Conservation (phyloP, 169 alveolate genomes). For the Eimeria necatrix region DNA sequence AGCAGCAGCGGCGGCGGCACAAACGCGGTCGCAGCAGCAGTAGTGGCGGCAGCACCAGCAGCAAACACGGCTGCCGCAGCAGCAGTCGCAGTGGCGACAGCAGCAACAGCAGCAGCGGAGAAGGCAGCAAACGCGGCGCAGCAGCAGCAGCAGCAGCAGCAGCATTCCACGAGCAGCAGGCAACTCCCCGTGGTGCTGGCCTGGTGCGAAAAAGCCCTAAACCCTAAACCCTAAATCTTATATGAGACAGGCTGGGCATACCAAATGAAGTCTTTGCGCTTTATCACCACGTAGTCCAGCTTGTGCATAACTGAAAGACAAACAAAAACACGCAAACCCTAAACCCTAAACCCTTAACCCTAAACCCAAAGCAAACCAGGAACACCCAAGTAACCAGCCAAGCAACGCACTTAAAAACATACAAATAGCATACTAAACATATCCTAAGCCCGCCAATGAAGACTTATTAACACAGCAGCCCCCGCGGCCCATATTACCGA, state of each 20-base stretch:
- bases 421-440: too few relatives aligned
- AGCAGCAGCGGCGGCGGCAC: neutral
- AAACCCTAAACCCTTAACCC: neutral
- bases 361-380: neutral
- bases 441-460: too few relatives aligned
- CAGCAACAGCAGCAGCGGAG: too few relatives aligned
- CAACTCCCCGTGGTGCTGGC: too few relatives aligned
- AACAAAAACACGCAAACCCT: neutral
- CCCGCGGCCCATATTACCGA: too few relatives aligned
- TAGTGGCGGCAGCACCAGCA: neutral
- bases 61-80: neutral
- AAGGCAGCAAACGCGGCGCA: too few relatives aligned
- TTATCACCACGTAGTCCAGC: constrained; percentile 49
- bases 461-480: too few relatives aligned
- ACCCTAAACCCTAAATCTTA: neutral
- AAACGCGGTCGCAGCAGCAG: neutral
- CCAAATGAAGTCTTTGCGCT: constrained; percentile 72
- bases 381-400: too few relatives aligned
- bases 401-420: too few relatives aligned
- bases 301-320: constrained; percentile 6
- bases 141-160: too few relatives aligned
- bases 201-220: neutral
- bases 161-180: too few relatives aligned
- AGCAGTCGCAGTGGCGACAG: too few relatives aligned
- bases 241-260: neutral